Percentiles rank a stretch among this genome's conserved stretches.
Conservation (phyloP, 1,139 yeast species). For the Candida glucosophila region DNA sequence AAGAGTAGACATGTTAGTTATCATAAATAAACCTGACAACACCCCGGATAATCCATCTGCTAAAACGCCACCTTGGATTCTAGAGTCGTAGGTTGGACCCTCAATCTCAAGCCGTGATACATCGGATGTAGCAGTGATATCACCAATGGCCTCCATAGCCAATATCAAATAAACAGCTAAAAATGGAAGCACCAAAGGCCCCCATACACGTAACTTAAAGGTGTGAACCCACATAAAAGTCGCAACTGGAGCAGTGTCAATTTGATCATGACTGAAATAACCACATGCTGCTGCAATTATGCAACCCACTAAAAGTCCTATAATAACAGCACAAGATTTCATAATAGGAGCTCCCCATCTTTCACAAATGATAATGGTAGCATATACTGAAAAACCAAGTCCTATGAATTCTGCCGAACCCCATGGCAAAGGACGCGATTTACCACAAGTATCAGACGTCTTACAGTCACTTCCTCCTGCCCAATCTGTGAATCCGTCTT, state of each 20-base stretch:
- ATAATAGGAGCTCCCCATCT: constrained; percentile 87
- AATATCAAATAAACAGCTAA: constrained; percentile 71
- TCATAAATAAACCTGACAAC: constrained; percentile 66
- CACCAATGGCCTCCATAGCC: constrained; percentile 91
- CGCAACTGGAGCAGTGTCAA: constrained; percentile 67
- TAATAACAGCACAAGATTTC: constrained; percentile 86
- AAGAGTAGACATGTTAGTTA: constrained; percentile 84
- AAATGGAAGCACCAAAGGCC: constrained; percentile 77
- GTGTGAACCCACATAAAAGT: constrained; percentile 86
- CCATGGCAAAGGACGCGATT: constrained; percentile 48
- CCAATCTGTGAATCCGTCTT: constrained; percentile 74
- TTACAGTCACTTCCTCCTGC: constrained; percentile 84
- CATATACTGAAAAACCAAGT: constrained; percentile 73
- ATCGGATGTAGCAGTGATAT: constrained; percentile 86
- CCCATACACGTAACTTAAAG: constrained; percentile 65
- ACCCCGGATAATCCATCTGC: constrained; percentile 74
- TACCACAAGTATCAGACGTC: constrained; percentile 26
- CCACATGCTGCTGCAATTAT: constrained; percentile 89
- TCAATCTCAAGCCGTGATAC: constrained; percentile 79
- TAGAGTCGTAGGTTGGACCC: constrained; percentile 70
- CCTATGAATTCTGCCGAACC: constrained; percentile 84
- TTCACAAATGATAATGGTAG: constrained; percentile 65
- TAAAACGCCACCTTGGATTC: constrained; percentile 86
- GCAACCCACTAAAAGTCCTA: constrained; percentile 79
- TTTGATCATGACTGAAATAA: constrained; percentile 49